Evolutionary conservation across 2,329 filamentous ascomycete genomes (phyloP).

Genomic region (Xylaria sp.): DNA sequence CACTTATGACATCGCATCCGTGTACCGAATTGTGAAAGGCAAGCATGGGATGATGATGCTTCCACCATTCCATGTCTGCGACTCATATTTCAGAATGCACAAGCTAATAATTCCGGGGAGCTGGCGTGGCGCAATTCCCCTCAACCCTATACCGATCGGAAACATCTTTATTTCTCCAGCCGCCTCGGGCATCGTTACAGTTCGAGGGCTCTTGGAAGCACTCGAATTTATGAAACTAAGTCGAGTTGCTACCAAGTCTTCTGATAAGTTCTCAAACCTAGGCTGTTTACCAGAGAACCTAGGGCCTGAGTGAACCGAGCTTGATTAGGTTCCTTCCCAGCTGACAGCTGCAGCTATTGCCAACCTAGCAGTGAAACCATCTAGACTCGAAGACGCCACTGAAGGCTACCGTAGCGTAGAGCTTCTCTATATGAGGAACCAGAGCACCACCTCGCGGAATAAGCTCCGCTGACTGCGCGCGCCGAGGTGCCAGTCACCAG

Average conservation of each 20-base stretch:
- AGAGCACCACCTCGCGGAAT: not conserved
- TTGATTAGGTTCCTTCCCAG: not conserved
- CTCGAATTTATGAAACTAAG: conserved; percentile 32
- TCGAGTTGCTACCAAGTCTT: not conserved
- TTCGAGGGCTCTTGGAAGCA: conserved; percentile 45
- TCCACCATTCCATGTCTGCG: conserved; percentile 49
- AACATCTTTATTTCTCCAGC: conserved; percentile 43
- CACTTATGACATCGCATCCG: conserved; percentile 43
- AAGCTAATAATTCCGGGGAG: conserved; percentile 40
- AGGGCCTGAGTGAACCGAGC: not conserved
- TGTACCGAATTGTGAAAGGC: conserved; percentile 42
- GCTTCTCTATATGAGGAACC: not conserved
- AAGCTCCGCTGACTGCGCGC: not conserved
- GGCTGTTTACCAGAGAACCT: not conserved
- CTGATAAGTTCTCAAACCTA: not conserved
- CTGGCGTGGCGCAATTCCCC: conserved; percentile 42
- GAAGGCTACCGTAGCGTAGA: not conserved
- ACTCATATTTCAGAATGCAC: not conserved
- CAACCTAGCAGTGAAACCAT: no score
- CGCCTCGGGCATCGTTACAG: conserved; percentile 42
- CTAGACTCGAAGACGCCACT: not conserved
- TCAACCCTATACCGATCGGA: conserved; percentile 47
- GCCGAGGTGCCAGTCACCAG: no score
- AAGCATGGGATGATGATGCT: conserved; percentile 50
- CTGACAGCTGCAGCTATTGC: not conserved